These are phyloP conservation scores for Amauroascus niger DNA, from an alignment of 2,329 filamentous ascomycete genomes.

Conservation along the genomic window DNA sequence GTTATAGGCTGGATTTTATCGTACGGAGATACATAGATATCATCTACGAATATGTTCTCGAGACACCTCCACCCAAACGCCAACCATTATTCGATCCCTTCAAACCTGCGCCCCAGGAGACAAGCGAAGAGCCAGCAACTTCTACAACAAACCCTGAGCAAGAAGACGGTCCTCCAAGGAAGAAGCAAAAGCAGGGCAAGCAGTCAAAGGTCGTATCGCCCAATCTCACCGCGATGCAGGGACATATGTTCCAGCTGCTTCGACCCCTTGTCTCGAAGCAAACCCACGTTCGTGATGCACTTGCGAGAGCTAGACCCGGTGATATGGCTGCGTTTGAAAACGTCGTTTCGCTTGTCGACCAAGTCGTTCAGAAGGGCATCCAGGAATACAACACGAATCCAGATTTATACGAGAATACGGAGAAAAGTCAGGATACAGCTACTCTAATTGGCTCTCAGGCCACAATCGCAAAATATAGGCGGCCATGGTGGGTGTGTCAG, in stretches of 20 bases:
- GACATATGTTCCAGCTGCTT: conserved; percentile 86
- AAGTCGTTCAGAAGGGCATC: conserved; percentile 61
- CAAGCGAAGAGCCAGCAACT: conserved; percentile 20
- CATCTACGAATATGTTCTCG: conserved; percentile 66
- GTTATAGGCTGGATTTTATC: conserved; percentile 81
- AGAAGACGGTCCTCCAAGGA: conserved; percentile 42
- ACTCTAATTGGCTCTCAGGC: conserved; percentile 40
- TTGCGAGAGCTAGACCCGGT: conserved; percentile 58
- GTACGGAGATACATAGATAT: conserved; percentile 85
- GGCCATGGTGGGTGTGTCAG: conserved; percentile 86
- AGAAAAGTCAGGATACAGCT: conserved; percentile 28
- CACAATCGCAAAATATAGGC: conserved; percentile 61
- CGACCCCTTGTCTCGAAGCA: conserved; percentile 70
- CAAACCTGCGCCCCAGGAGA: conserved; percentile 31
- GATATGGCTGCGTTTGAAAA: conserved; percentile 69
- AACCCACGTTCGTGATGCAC: conserved; percentile 73
- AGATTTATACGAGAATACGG: conserved; percentile 26
- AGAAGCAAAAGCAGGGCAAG: conserved; percentile 39
- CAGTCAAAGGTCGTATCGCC: conserved; percentile 42
- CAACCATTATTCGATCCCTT: conserved; percentile 63
- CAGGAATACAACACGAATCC: conserved; percentile 51
- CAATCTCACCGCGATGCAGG: conserved; percentile 74
- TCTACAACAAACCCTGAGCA: conserved; percentile 21
- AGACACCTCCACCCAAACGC: conserved; percentile 53
- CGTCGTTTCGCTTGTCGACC: conserved; percentile 65